A percentile compares a stretch with the other conserved stretches of the same genome.
Conservation (phyloP, 306 rosid species). For the Trifolium fragiferum region DNA sequence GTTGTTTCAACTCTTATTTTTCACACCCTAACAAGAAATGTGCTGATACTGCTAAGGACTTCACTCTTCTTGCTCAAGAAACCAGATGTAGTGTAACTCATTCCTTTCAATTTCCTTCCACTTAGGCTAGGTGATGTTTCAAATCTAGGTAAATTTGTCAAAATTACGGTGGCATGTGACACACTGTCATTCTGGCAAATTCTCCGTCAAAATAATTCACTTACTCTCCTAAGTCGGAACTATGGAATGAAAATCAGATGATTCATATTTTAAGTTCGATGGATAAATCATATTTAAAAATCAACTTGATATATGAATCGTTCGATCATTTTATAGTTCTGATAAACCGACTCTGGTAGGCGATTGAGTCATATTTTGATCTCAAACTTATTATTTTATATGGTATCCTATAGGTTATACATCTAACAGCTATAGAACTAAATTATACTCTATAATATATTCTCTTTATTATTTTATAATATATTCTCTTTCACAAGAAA, state of each 20-base stretch:
- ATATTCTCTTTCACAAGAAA: background rate
- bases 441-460: background rate
- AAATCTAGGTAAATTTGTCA: too few species aligned
- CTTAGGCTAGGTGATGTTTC: too few species aligned
- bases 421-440: background rate
- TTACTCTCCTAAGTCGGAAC: too few species aligned
- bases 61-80: conserved; percentile 55
- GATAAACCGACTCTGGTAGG: too few species aligned
- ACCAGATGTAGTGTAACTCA: conserved; percentile 58
- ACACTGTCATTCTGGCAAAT: background rate
- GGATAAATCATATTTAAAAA: too few species aligned
- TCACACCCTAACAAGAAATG: conserved; percentile 37
- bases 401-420: background rate
- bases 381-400: background rate
- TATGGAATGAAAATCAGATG: too few species aligned
- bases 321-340: too few species aligned
- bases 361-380: too few species aligned
- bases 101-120: too few species aligned
- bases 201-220: too few species aligned
- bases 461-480: background rate
- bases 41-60: conserved; percentile 32
- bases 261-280: too few species aligned
- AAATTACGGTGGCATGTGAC: background rate
- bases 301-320: too few species aligned
- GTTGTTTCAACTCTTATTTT: conserved; percentile 51